These are phyloP conservation scores for Boletus rubroflammeus DNA, from an alignment of 768 basidiomycete species.

Conservation along the genomic window DNA sequence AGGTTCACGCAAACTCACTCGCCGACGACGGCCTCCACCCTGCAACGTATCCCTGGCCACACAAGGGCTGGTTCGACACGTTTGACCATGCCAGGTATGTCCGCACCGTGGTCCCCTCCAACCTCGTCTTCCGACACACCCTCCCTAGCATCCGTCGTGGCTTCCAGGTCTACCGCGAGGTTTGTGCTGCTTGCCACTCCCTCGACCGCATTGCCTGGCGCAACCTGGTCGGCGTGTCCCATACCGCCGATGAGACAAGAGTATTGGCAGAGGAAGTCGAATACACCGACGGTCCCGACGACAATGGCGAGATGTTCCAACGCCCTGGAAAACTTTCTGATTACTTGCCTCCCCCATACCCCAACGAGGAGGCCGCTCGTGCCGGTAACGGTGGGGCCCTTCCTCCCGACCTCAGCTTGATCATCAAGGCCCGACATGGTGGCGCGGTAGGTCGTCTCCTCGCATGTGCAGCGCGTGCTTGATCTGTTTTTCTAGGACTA, in stretches of 20 bases:
- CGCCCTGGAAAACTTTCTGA: conserved; percentile 98
- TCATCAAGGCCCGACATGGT: conserved; percentile 97
- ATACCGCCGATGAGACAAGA: conserved; percentile 87
- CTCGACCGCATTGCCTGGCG: conserved; percentile 99
- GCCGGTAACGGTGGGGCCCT: conserved; percentile 92
- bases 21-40: conserved; percentile 96
- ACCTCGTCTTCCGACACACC: conserved; percentile 7
- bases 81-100: conserved; percentile 95
- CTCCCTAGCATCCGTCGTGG: conserved; percentile 82
- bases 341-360: conserved; percentile 92
- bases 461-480: neutral
- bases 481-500: conserved; percentile 65
- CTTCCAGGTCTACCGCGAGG: conserved; percentile 97
- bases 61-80: conserved; percentile 81
- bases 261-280: conserved; percentile 95
- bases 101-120: conserved; percentile 10
- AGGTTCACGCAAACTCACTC: conserved; percentile 89
- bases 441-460: conserved; percentile 65
- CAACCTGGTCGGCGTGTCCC: conserved; percentile 97
- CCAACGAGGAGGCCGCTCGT: conserved; percentile 96
- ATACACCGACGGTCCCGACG: conserved; percentile 94
- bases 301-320: conserved; percentile 97
- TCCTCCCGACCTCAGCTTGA: conserved; percentile 95
- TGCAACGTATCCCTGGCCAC: conserved; percentile 82
- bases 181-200: conserved; percentile 98